These are phyloP conservation scores for Globisporangium perplexum DNA, from an alignment of 352 stramenopile species.

Conservation along the genomic window DNA sequence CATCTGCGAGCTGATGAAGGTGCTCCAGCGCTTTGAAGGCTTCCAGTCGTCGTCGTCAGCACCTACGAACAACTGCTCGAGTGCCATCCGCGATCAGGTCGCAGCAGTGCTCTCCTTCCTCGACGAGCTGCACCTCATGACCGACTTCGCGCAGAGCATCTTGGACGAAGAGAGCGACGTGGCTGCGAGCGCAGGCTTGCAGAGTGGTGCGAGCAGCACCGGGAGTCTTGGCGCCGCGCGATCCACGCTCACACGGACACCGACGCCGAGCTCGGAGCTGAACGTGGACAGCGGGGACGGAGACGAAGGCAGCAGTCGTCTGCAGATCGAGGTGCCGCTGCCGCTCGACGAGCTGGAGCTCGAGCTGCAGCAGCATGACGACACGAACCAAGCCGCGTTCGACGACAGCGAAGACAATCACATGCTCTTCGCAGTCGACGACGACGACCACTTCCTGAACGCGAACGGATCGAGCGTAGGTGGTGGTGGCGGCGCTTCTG, in stretches of 20 bases:
- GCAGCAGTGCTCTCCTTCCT: conserved; percentile 38
- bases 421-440: too few relatives aligned
- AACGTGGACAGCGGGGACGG: not conserved
- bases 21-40: conserved; percentile 29
- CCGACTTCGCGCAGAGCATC: conserved; percentile 55
- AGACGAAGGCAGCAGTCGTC: not conserved
- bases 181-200: conserved; percentile 1
- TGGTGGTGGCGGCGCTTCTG: not conserved
- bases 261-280: conserved; percentile 16
- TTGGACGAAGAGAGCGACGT: conserved; percentile 40
- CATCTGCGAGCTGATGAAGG: conserved; percentile 37
- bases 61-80: not conserved
- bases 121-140: conserved; percentile 49
- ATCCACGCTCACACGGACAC: conserved; percentile 19
- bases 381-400: not conserved
- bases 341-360: conserved; percentile 14
- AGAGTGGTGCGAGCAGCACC: conserved; percentile 41
- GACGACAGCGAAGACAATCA: conserved; percentile 2
- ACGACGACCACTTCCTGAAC: not conserved
- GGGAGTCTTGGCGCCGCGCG: conserved; percentile 28
- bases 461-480: too few relatives aligned
- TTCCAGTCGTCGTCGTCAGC: conserved; percentile 9
- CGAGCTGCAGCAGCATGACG: conserved; percentile 6
- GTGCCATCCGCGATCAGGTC: conserved; percentile 25
- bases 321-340: conserved; percentile 2